Evolutionary conservation across 2,329 filamentous ascomycete species (phyloP), one percentile per base, ranked within the genome.

Genomic region (Truncatella angustata): DNA sequence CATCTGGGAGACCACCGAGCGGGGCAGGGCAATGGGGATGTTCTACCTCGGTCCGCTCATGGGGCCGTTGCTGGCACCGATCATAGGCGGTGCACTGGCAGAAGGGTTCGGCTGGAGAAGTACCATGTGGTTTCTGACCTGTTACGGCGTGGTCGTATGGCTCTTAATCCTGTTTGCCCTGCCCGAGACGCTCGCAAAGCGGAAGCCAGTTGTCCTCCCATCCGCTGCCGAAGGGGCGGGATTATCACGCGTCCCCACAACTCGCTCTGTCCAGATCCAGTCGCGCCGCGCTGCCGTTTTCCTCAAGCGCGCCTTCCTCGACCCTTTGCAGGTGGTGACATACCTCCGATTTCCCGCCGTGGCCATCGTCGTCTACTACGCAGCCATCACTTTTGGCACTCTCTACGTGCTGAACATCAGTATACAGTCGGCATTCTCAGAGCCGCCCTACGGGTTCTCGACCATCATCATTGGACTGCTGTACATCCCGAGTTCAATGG

Each of bases 1-100:
- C 64, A 77, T 93, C 11, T 95, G 89, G 86, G 86, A 90, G 57
- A 70, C 84, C 0, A 77, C 74, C 45, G 86, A 93, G 66, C 76
- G 90, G 46, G 90, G 90, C 3, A 75, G 74, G 14, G 90, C 90
- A n/a, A 94, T 94, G 89, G 83, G 87, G 3, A 36, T 89, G 36
- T 94, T 93, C 69, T 94, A 92, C 60, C 77, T 94, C 0, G 90
- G 90, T 0, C 90, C 90, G 0, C 70, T 94, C 7, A 79, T 85
- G 45, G 90, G 89, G 0, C 90, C 90, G 0, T 70, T 94, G 12
- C 67, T 93, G 5, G 84, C 87, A 0, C 90, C 90, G 2, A 87
- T 94, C 49, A 75, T 94, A 28, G 90, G 90, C 49, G 90, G 90
- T 39, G 82, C 79, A 1, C 70, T 95, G n/a, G 78, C 86, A 1